Evolutionary conservation across 768 basidiomycete genomes (phyloP).

Genomic region (Termitomyces sp.): DNA sequence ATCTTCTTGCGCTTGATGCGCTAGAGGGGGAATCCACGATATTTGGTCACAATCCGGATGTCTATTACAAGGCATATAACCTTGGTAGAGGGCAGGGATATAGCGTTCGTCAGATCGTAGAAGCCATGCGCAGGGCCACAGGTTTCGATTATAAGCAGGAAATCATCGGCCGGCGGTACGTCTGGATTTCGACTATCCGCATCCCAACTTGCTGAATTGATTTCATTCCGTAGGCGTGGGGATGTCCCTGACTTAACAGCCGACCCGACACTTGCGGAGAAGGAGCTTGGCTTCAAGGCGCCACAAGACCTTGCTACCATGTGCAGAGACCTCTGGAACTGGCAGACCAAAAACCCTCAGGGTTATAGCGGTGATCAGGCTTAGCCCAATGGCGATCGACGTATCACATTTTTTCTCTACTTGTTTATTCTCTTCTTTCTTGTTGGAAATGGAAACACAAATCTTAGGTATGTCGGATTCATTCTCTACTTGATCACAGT

Average conservation of each 20-base stretch:
- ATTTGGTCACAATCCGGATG: constrained; percentile 51
- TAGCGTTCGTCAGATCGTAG: constrained; percentile 90
- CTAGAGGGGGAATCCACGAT: constrained; percentile 54
- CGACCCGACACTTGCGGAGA: constrained; percentile 85
- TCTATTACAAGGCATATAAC: constrained; percentile 91
- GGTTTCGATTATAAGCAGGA: constrained; percentile 86
- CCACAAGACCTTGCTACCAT: constrained; percentile 78
- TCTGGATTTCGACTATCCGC: constrained; percentile 4
- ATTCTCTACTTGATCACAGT: background rate
- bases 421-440: background rate
- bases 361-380: constrained; percentile 44
- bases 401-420: background rate
- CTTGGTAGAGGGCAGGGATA: constrained; percentile 90
- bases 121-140: constrained; percentile 90
- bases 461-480: background rate
- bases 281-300: constrained; percentile 91
- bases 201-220: background rate
- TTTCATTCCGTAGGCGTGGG: constrained; percentile 53
- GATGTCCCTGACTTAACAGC: constrained; percentile 97
- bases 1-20: constrained; percentile 86
- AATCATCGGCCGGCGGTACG: constrained; percentile 86
- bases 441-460: background rate
- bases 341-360: constrained; percentile 88
- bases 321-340: constrained; percentile 98
- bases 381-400: too few species aligned